Evolutionary conservation across 306 rosid species (phyloP).

Genomic region (Vigna angularis): DNA sequence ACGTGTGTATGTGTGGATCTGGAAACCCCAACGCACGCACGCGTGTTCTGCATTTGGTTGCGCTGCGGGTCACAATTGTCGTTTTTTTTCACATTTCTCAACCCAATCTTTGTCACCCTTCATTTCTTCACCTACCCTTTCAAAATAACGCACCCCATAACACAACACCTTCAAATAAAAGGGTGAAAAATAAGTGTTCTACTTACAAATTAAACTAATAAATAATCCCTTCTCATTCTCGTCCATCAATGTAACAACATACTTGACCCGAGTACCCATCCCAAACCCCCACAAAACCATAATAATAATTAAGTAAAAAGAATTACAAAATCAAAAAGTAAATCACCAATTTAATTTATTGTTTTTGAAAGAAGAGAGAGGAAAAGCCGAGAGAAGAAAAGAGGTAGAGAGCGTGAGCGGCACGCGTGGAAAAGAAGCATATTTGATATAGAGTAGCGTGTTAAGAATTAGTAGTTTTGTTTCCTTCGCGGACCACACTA

Average conservation of each 20-base stretch:
- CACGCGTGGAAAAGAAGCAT: conserved; percentile 50
- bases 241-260: conserved; percentile 18
- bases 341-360: neutral
- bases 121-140: conserved; percentile 31
- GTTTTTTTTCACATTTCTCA: conserved; percentile 38
- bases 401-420: conserved; percentile 42
- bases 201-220: too few species aligned
- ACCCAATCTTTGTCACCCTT: conserved; percentile 48
- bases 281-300: neutral
- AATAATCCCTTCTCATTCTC: conserved; percentile 18
- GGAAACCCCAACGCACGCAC: conserved; percentile 42
- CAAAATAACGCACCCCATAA: neutral
- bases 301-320: neutral
- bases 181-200: too few species aligned
- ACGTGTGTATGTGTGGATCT: conserved; percentile 39
- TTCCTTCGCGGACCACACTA: conserved; percentile 31
- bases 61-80: conserved; percentile 49
- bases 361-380: conserved; percentile 12
- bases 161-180: neutral
- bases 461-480: neutral
- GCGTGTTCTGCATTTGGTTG: conserved; percentile 47
- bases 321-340: neutral
- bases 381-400: conserved; percentile 45
- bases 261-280: neutral
- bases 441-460: conserved; percentile 30